These are phyloP conservation scores for Discostella pseudostelligera DNA, from an alignment of 108 stramenopile genomes.

Conservation along the genomic window DNA sequence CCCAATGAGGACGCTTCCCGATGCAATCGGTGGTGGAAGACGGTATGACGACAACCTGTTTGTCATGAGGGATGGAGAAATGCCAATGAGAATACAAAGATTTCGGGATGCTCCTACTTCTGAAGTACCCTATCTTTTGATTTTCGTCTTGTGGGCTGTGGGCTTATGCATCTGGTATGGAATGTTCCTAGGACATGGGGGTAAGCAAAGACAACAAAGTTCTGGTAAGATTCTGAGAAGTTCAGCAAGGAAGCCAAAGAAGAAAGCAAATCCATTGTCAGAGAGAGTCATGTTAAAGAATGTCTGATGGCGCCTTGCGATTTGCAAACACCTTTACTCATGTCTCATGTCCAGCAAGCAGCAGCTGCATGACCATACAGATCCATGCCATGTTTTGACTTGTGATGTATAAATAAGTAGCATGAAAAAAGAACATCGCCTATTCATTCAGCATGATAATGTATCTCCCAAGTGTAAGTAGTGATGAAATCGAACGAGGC, in stretches of 20 bases:
- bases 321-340: background rate
- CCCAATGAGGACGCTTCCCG: slow-evolving; percentile 60
- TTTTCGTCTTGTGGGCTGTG: slow-evolving; percentile 61
- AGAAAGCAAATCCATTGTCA: background rate
- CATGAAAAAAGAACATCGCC: too few species aligned
- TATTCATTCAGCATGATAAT: too few species aligned
- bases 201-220: background rate
- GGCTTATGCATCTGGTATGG: slow-evolving; percentile 64
- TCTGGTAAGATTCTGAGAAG: background rate
- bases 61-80: slow-evolving; percentile 25
- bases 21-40: slow-evolving; percentile 42
- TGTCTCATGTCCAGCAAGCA: too few species aligned
- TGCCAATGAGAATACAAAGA: background rate
- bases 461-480: too few species aligned
- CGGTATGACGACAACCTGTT: slow-evolving; percentile 40
- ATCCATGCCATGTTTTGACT: too few species aligned
- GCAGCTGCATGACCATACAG: too few species aligned
- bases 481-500: too few species aligned
- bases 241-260: slow-evolving; percentile 2
- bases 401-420: too few species aligned
- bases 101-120: slow-evolving; percentile 17
- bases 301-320: background rate
- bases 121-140: slow-evolving; percentile 27
- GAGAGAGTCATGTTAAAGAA: slow-evolving; percentile 7
- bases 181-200: slow-evolving; percentile 38